Base-by-base conservation (phyloP, 768 basidiomycete genomes). In the Auriscalpium orientale region DNA sequence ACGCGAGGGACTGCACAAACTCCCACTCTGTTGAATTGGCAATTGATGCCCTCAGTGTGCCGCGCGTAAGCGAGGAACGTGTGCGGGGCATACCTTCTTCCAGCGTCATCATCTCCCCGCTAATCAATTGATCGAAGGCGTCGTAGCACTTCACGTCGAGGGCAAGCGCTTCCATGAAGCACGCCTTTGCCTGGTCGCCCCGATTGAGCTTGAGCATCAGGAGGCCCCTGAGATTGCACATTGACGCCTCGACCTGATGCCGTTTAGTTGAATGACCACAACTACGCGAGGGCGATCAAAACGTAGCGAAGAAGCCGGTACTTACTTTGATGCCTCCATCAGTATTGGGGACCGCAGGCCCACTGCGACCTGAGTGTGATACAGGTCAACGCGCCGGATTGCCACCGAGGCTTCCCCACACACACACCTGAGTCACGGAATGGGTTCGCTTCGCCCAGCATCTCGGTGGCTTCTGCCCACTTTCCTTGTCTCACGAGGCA, bases 81-180 rank as follows among this genome's bases (percentile, higher is more conserved):
- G 28, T 28, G 28, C 28, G 28, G 28, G 18, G 56, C 69, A n/a
- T 46, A 91, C 95, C 95, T 82, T 99, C 97, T 56, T 92, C 87
- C 1, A 89, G 84, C 11, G 88, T 84, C 89, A 99, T 91, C 92
- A 98, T 95, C 67, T 95, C 91, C 2, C 92, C 90, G 18, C 83
- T 86, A 28, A 98, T 76, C 10, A 99, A 79, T 58, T 93, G 89
- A 57, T 90, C 85, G 66, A 97, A 98, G 2, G 93, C 87, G 61
- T 98, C 97, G 64, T 92, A 98, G 69, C 95, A 98, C 70, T 97
- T 97, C 36, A 98, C 91, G 62, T 99, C 97, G 20, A 98, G 77
- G 2, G 88, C 81, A 20, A 99, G 78, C 1, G 97, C 95, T 66
- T 99, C 95, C 84, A 97, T 87, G 65, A 98, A 97, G 63, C 91